Conservation (phyloP, 2,329 filamentous ascomycete species). For the Septoria linicola region DNA sequence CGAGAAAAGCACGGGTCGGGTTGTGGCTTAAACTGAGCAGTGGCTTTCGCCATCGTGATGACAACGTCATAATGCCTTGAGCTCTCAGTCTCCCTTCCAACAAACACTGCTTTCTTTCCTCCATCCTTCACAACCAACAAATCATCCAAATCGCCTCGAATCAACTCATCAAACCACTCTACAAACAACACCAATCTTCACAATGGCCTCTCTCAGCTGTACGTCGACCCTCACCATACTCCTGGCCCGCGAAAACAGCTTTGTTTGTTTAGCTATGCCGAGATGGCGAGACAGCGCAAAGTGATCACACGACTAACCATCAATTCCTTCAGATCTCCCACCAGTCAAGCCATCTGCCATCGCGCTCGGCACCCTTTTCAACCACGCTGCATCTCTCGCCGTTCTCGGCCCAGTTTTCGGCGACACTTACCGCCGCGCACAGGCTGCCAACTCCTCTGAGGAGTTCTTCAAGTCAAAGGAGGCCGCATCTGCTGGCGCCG, state of each 20-base stretch:
- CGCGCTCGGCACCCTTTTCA: slow-evolving; percentile 93
- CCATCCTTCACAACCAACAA: not conserved
- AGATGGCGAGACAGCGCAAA: not conserved
- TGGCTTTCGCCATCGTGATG: not conserved
- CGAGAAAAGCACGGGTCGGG: not conserved
- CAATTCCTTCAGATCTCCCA: slow-evolving; percentile 57
- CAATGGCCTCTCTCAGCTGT: slow-evolving; percentile 11
- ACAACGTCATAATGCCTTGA: not conserved
- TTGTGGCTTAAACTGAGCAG: not conserved
- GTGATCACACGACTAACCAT: slow-evolving; percentile 18
- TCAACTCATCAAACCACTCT: not conserved
- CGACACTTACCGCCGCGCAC: slow-evolving; percentile 89
- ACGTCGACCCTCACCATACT: not conserved
- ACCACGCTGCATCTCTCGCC: slow-evolving; percentile 84
- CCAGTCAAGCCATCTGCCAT: slow-evolving; percentile 98
- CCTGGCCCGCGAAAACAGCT: not conserved
- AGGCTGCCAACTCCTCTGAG: slow-evolving; percentile 89
- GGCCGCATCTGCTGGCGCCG: slow-evolving; percentile 78
- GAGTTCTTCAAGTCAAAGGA: slow-evolving; percentile 95
- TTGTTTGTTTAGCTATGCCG: slow-evolving; percentile 2
- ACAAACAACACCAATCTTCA: not conserved
- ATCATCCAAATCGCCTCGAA: not conserved
- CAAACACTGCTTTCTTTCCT: not conserved
- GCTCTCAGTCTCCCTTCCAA: not conserved
- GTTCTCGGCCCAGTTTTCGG: slow-evolving; percentile 88